Evolutionary conservation across 495 filamentous ascomycete species (phyloP), one percentile per base, ranked within the genome.

Genomic region (Podospora anserina): DNA sequence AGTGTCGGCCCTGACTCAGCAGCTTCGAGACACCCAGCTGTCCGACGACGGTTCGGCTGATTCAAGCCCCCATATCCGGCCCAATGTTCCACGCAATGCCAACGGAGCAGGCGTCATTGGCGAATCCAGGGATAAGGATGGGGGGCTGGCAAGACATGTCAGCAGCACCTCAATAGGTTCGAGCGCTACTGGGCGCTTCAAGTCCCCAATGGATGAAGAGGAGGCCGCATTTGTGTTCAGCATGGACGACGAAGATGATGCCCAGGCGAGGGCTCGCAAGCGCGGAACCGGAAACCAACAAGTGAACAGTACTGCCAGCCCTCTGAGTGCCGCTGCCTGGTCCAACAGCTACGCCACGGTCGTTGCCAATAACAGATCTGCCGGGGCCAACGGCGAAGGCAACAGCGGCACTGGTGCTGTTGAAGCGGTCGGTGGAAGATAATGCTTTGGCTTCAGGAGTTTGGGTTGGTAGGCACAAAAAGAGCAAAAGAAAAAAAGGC

Each of bases 161-260:
- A 86, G 84, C 72, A 85, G 81, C 62, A 77, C 77, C 56, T 83
- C 82, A 56, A 81, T 83, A 68, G 77, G 81, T 65, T 84, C 84
- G 23, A 83, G 78, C 65, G 82, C 81, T 49, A 77, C 74, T 4
- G 80, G 78, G 5, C 76, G 84, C 19, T 86, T 85, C 70, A 89
- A 88, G 1, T 90, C 85, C 61, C 89, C 88, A 39, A 92, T 93
- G 71, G 90, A 92, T 61, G 88, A 90, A 69, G 91, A 93, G 71
- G 88, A 90, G 65, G 80, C 85, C 20, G 87, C 91, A 28, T 84
- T 91, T 62, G 90, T 93, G n/a, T 94, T 94, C 68, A 88, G 84
- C 44, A 92, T 93, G 90, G 91, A 92, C 71, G 90, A 91, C 66
- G 90, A 91, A 67, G 87, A 88, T 61, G 87, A 88, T 1, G 76